phyloP scores from a whole-genome alignment of 208 protist genomes.

The Entamoeba moshkovskii region DNA sequence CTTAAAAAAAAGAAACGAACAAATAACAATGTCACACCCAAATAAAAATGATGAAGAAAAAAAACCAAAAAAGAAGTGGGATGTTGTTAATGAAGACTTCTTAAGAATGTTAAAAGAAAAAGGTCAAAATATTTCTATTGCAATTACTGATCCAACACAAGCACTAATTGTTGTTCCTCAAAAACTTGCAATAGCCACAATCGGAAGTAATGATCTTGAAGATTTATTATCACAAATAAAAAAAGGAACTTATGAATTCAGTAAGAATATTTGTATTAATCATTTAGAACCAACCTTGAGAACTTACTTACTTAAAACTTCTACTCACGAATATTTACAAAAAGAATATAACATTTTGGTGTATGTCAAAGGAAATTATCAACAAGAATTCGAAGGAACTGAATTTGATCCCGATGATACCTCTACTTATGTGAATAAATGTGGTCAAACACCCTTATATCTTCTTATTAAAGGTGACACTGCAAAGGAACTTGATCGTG shows the following conservation, averaged over 20 bases:
- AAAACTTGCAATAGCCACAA: neutral
- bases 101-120: neutral
- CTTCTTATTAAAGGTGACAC: neutral
- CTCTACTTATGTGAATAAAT: neutral
- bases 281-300: neutral
- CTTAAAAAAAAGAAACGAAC: too few species aligned
- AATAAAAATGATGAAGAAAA: too few species aligned
- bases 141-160: neutral
- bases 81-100: neutral
- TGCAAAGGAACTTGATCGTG: neutral
- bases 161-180: neutral
- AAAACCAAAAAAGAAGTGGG: neutral
- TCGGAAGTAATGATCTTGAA: neutral
- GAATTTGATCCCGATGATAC: neutral
- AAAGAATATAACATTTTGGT: neutral
- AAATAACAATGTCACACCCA: too few species aligned
- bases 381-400: neutral
- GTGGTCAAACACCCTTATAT: neutral
- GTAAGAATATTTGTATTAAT: neutral
- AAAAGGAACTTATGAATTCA: neutral
- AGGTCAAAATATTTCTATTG: neutral
- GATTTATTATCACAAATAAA: neutral
- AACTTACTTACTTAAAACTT: neutral
- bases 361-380: neutral
- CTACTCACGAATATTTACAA: neutral